Percentiles rank a stretch among this genome's conserved stretches.
Evolutionary conservation across 2,329 filamentous ascomycete genomes (phyloP).

Genomic region (Fusarium sp.): DNA sequence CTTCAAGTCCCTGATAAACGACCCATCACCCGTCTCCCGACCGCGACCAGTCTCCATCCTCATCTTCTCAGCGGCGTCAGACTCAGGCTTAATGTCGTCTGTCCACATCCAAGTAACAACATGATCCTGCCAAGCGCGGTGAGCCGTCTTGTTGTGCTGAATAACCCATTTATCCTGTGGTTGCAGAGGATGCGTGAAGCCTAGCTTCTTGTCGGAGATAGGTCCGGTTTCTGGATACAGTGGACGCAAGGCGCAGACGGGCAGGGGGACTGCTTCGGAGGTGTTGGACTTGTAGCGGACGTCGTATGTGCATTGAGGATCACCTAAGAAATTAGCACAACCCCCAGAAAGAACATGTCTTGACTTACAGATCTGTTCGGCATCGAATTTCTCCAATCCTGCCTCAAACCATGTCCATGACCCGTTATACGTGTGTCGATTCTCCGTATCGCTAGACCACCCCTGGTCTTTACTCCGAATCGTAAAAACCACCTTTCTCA

Average conservation of each 20-base stretch:
- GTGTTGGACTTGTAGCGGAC: slow-evolving; percentile 40
- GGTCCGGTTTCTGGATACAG: slow-evolving; percentile 49
- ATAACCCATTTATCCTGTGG: slow-evolving; percentile 55
- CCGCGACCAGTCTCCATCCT: slow-evolving; percentile 60
- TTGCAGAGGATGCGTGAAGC: slow-evolving; percentile 54
- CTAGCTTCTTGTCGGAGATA: slow-evolving; percentile 37
- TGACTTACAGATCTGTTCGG: slow-evolving; percentile 47
- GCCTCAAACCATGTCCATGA: slow-evolving; percentile 74
- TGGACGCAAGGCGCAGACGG: slow-evolving; percentile 53
- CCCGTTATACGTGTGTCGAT: slow-evolving; percentile 55
- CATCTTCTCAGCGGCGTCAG: slow-evolving; percentile 53
- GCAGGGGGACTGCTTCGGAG: slow-evolving; percentile 41
- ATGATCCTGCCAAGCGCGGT: slow-evolving; percentile 53
- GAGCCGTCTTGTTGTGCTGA: slow-evolving; percentile 59
- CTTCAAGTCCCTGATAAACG: slow-evolving; percentile 66
- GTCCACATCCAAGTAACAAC: slow-evolving; percentile 64
- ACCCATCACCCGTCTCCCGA: slow-evolving; percentile 60
- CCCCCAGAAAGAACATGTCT: accelerated
- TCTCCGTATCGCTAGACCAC: slow-evolving; percentile 54
- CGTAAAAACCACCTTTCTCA: slow-evolving; percentile 71
- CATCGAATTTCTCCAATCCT: slow-evolving; percentile 67
- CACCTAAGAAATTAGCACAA: slow-evolving; percentile 39
- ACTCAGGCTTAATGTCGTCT: slow-evolving; percentile 60
- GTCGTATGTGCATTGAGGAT: slow-evolving; percentile 48
- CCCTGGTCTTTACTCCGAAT: slow-evolving; percentile 70